Base-by-base conservation (phyloP, 1,284 basidiomycete genomes). In the Macrocybe sp. region DNA sequence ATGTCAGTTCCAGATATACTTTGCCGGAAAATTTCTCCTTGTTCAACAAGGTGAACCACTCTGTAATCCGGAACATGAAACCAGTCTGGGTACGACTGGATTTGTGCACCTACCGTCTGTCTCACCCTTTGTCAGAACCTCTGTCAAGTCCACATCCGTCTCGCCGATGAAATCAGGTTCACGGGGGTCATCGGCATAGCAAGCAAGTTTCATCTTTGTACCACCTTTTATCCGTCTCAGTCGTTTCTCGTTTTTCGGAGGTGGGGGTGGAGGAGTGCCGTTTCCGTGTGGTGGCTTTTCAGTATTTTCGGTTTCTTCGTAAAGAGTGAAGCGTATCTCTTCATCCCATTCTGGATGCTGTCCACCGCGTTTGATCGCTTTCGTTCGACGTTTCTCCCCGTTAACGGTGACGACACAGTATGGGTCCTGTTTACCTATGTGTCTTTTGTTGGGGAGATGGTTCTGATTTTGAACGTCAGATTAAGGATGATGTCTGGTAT, bases 321-420 rank as follows among this genome's bases (percentile, higher is more conserved):
- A 82, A 51, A 99, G 75, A 31, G 88, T 86, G 67, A 99, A 99
- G 40, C 97, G 87, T 56, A 99, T 77, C 69, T 99, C 96, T 61
- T 97, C 93, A 64, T 99, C 97, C 96, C 97, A 99, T 65, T 92
- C 90, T 6, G 96, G 97, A 66, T 97, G 93, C 66, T 99, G 96
- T 3, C 97, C 97, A 45, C 97, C 96, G 35, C 93, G 87, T 64
- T 92, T 95, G 67, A 98, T 90, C 6, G 93, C 83, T 65, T 89
- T 89, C 30, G 96, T 95, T 44, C 87, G 79, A 47, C 84, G 81
- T 61, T 84, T 94, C 66, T 92, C 83, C 40, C 83, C 82, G 59
- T 89, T 88, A 50, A 94, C 74, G 5, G 75, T 72, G 36, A 97
- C 77, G 22, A 85, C 74, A 59, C 93, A 96, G 67, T 95, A 99